Conservation (phyloP, 2,329 filamentous ascomycete species). For the Penicillium frequentans region DNA sequence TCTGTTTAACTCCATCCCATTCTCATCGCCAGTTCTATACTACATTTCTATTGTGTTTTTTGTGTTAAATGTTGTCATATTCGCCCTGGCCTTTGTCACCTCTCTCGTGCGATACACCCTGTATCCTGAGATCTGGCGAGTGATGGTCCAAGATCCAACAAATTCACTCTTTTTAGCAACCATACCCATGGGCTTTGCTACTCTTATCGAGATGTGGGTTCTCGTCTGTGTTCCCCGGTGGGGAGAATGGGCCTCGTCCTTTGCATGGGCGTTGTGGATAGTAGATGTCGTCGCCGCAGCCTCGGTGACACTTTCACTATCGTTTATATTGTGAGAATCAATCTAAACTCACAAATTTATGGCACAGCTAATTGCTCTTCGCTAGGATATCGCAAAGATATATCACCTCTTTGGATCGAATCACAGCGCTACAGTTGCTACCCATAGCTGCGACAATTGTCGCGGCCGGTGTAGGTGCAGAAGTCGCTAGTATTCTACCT, state of each 20-base stretch:
- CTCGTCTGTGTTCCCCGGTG: conserved; percentile 57
- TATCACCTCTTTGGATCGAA: conserved; percentile 49
- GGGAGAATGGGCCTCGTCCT: conserved; percentile 52
- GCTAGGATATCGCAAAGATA: conserved; percentile 35
- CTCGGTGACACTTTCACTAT: conserved; percentile 45
- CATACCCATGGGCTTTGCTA: conserved; percentile 65
- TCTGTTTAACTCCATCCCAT: conserved; percentile 63
- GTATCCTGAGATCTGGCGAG: conserved; percentile 63
- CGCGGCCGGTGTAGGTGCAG: conserved; percentile 63
- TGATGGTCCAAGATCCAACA: conserved; percentile 63
- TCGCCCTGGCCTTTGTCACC: conserved; percentile 55
- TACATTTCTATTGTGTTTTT: conserved; percentile 64
- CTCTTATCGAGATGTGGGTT: conserved; percentile 63
- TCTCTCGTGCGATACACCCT: conserved; percentile 60
- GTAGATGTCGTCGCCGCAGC: conserved; percentile 49
- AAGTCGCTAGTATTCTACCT: conserved; percentile 61
- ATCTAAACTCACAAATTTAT: background rate
- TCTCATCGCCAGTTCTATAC: conserved; percentile 58
- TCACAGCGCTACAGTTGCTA: conserved; percentile 65
- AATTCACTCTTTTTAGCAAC: conserved; percentile 66
- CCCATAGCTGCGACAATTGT: conserved; percentile 68
- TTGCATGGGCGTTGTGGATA: conserved; percentile 54
- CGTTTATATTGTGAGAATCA: conserved; percentile 55
- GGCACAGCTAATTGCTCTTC: conserved; percentile 25
- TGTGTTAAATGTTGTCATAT: conserved; percentile 59